Base-by-base conservation (phyloP, 768 basidiomycete genomes). In the Boletus vinaceobasis region DNA sequence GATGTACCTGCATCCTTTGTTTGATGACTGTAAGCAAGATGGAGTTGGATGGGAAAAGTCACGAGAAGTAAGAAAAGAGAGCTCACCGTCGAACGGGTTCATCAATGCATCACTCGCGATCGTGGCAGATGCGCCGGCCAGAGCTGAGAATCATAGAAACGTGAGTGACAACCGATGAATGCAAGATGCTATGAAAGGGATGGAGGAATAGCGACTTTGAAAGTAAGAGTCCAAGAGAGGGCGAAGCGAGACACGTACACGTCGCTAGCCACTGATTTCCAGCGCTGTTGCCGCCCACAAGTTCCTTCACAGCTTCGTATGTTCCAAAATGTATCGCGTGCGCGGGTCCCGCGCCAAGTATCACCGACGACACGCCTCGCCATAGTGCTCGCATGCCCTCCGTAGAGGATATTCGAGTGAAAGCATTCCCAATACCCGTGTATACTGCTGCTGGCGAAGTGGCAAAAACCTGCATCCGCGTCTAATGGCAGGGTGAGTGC, bases 61-160 rank as follows among this genome's bases (percentile, higher is more conserved):
- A 46, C 51, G 53, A 39, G 32, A 43, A 43, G 36, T 11, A 39
- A 47, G 23, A 43, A 39, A 53, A 27, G 23, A 10, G 48, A 13
- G 71, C 85, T 68, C 71, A 97, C 96, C 96, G 74, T 99, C 97
- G 67, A 99, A 99, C 3, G 97, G 97, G 71, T 98, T 99, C 97
- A 99, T 99, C 51, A 98, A 77, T 3, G 97, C 97, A 75, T 99
- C 97, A 54, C 88, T 90, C 4, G 94, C 90, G 60, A 95, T 90
- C 10, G 97, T 98, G 0, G 96, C 97, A 0, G 88, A 83, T 43
- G 93, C 97, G 57, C 97, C 97, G 31, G 97, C 97, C 31, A 93
- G 63, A 31, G 96, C 97, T 93, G 19, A 8, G 5, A 29, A 53
- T 44, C 37, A 50, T 10, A 32, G n/a, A 57, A 52, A 42, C n/a